Base-by-base conservation (phyloP, 139 green algal genomes). In the Chlorella sp. region DNA sequence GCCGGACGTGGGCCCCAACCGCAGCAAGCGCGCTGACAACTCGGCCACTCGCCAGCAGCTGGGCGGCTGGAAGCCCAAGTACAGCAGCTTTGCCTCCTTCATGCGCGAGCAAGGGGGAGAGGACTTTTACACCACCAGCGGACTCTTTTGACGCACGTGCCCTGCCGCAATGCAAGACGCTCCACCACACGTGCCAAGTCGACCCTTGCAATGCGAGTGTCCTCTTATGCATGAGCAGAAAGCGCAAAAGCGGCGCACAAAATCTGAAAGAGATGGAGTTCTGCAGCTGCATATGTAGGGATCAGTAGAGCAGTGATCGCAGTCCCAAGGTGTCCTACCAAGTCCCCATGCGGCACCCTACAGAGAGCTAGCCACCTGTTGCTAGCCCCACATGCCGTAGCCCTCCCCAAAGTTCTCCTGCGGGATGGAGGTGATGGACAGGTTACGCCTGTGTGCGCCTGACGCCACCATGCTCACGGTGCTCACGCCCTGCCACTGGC, bases 21-120 rank as follows among this genome's bases (percentile, higher is more conserved):
- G 78, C 36, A 91, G 92, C 32, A 96, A 96, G 78, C 70, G 69
- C 5, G 88, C 94, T 72, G 75, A 71, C 73, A 96, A 96, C 60
- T 34, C 59, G 1, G 63, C 35, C 29, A 96, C 87, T 0, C 80
- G 87, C 2, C 32, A 63, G n/a, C 61, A 69, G 35, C 81, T 97
- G 62, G 77, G 77, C 24, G 75, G 77, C 26, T 97, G 92, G 92
- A 22, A 68, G 49, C 92, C 92, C 26, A 87, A 87, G 75, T 96
- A 94, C 72, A 5, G 32, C 23, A 82, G 71, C 62, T 89, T 90
- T 35, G 49, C 31, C 29, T 59, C 49, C 1, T 91, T 90, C 55
- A 88, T 90, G 68, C 42, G 50, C 61, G 69, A 49, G 1, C 64
- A 69, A 31, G 77, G 81, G 0, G 85, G 68, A 0, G 71, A 82